Base-by-base conservation (phyloP, 2,329 filamentous ascomycete genomes). In the Fusarium temperatum region DNA sequence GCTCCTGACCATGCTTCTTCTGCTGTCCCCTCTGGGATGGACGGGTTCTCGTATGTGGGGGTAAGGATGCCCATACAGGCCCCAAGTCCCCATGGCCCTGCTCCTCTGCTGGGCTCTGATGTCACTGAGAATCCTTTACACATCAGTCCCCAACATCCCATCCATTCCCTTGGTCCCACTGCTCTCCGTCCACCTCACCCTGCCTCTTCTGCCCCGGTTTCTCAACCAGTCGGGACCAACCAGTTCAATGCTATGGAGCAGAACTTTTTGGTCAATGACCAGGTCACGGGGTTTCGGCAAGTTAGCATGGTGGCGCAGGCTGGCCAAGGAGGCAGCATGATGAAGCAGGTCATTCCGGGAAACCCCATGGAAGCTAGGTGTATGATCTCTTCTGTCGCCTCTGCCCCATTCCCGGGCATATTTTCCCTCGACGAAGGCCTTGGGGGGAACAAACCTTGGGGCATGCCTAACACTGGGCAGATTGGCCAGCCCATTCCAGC, bases 401-500 rank as follows among this genome's bases (percentile, higher is more conserved):
- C 10, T 39, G 9, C 2, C 24, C 4, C 10, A 13, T 26, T 26
- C 26, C 26, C 26, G 5, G 26, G 26, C 26, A 26, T 26, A 26
- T 26, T 18, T 18, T 1, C 35, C 8, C 4, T 1, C 9, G 2
- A 28, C 4, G 8, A n/a, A 51, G 22, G 14, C 8, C 6, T 13
- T 24, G 2, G 4, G 15, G 22, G 2, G 3, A 5, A 5, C 13
- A 1, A 2, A 24, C 7, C 22, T 36, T 36, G 14, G 51, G 20
- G 18, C 6, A 15, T 3, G 20, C 0, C 6, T 17, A 14, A 13
- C 8, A 14, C 24, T 13, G 35, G 17, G 51, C 15, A 39, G 15
- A 12, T 13, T 41, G 8, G 5, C 13, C 24, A n/a, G 24, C 15
- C 35, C 9, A n/a, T 22, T 17, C 20, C 36, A 39, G 51, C 11